Conservation (phyloP, 352 stramenopile species). For the Thraustotheca clavata region DNA sequence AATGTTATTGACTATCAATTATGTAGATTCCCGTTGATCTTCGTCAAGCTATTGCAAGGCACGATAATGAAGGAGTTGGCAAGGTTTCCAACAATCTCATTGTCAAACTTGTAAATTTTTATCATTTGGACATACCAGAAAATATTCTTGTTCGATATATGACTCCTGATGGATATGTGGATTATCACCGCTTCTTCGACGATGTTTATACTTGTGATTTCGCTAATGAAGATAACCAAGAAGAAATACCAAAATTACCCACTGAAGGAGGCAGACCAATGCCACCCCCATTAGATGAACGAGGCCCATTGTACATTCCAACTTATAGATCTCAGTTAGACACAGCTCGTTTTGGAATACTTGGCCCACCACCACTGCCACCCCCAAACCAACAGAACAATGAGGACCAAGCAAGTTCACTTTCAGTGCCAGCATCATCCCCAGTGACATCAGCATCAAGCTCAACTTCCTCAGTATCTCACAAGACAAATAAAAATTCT, state of each 20-base stretch:
- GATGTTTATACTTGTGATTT: conserved; percentile 10
- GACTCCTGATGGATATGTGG: neutral
- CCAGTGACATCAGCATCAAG: neutral
- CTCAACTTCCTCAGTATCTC: too few relatives aligned
- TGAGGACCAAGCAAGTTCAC: too few relatives aligned
- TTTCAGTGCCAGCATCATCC: neutral
- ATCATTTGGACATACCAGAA: neutral
- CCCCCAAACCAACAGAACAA: neutral
- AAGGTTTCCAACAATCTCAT: neutral
- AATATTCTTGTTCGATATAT: neutral
- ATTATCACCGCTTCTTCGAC: conserved; percentile 21
- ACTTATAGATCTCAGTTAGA: conserved; percentile 12
- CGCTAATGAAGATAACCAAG: neutral
- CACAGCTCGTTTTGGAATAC: conserved; percentile 15
- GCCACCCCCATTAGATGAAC: neutral
- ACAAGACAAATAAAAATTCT: too few relatives aligned
- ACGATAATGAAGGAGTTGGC: neutral
- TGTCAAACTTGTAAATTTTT: neutral
- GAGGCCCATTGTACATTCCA: conserved; percentile 15
- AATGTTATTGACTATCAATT: too few relatives aligned
- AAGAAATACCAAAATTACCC: neutral
- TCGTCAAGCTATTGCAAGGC: neutral
- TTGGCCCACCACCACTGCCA: neutral
- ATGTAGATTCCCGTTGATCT: conserved; percentile 9
- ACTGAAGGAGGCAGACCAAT: neutral